Evolutionary conservation across 257 asterid genomes (phyloP), one percentile per base, ranked within the genome.

Genomic region (Lantana camara): DNA sequence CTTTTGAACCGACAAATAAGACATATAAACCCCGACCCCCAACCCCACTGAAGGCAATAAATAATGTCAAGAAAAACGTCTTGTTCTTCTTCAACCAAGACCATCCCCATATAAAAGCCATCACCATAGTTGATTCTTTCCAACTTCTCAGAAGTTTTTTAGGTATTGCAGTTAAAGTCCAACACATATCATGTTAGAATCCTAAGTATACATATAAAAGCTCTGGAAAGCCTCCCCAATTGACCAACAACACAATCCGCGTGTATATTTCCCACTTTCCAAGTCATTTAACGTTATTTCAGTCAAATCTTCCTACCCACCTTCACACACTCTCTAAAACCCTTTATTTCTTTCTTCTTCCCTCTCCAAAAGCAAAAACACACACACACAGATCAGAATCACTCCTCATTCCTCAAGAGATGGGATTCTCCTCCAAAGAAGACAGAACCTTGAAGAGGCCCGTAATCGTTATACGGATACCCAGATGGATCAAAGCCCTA

Each of bases 401-500:
- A 30, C 22, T 24, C 3, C 4, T 15, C 0, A n/a, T n/a, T n/a
- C n/a, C n/a, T n/a, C 16, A n/a, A 63, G 49, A 29, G 35, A 88
- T 88, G 91, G 85, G 86, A 0, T 83, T 83, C 63, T 75, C 67
- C 66, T 75, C 67, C 13, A 89, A 83, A 20, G 90, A 85, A 29
- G 90, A 84, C 21, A 86, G 75, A 73, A 4, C 77, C 9, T 15
- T 64, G 38, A 78, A 68, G 68, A 82, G 60, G 73, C 56, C 50
- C 4, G 72, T 67, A 22, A 16, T 71, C 6, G n/a, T 66, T 4
- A 9, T n/a, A n/a, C n/a, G n/a, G n/a, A n/a, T 81, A 1, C 80
- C 83, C n/a, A 74, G 99, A 86, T 88, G 95, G 89, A 66, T 88
- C 13, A 90, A 81, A 55, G 84, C 96, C 4, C 17, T 94, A 1